Evolutionary conservation across 2,329 filamentous ascomycete genomes (phyloP).

Genomic region (Penicillium palitans): DNA sequence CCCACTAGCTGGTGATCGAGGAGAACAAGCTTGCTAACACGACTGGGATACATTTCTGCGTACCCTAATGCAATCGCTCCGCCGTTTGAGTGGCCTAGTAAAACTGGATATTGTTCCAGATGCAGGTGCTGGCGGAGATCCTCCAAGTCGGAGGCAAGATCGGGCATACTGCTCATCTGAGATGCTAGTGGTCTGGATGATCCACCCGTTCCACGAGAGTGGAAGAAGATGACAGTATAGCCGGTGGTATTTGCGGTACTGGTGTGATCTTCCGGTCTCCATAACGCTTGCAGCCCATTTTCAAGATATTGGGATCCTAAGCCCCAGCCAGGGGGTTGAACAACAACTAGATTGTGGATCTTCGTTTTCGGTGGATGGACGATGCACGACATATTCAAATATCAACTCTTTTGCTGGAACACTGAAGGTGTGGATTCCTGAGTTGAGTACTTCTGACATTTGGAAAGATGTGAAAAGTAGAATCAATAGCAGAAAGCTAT

Average conservation of each 20-base stretch:
- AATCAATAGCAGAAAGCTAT: background rate
- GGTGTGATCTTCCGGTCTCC: background rate
- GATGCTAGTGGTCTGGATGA: background rate
- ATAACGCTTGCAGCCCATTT: background rate
- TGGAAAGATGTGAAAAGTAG: background rate
- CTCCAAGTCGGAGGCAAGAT: constrained; percentile 2
- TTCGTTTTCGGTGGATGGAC: background rate
- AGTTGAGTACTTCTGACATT: background rate
- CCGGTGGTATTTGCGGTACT: background rate
- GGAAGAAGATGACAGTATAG: background rate
- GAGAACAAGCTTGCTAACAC: constrained; percentile 1
- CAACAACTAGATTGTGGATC: background rate
- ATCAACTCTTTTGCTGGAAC: background rate
- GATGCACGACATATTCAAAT: constrained; percentile 5
- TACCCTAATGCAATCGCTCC: constrained; percentile 2
- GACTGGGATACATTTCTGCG: constrained; percentile 1
- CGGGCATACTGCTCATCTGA: constrained; percentile 3
- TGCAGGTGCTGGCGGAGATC: background rate
- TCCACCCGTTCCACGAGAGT: background rate
- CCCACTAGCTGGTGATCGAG: constrained; percentile 3
- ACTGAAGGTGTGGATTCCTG: background rate
- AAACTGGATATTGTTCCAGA: background rate
- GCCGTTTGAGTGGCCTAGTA: constrained; percentile 3
- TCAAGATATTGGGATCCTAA: constrained; percentile 1
- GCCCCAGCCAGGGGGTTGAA: constrained; percentile 2